phyloP scores from a whole-genome alignment of 371 early-diverging fungal genomes.

The Mucor sp. region DNA sequence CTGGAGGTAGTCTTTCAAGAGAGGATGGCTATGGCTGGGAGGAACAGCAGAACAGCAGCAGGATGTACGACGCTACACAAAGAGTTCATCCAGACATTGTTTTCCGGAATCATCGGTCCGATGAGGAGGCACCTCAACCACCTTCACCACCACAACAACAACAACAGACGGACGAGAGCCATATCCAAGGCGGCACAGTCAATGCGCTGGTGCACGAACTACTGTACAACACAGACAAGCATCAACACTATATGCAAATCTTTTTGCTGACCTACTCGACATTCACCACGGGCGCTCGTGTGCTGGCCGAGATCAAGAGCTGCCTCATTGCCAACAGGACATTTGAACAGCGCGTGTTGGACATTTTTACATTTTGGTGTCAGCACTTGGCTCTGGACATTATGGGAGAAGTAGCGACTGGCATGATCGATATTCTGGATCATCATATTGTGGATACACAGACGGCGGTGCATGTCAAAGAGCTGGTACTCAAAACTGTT shows the following conservation, averaged over 20 bases:
- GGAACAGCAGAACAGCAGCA: neutral
- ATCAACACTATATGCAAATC: constrained; percentile 30
- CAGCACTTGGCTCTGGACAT: constrained; percentile 31
- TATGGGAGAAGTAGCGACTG: constrained; percentile 47
- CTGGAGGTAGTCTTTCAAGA: constrained; percentile 5
- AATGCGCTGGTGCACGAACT: constrained; percentile 71
- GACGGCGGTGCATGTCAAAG: constrained; percentile 16
- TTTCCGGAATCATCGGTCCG: constrained; percentile 15
- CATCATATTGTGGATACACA: neutral
- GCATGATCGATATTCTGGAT: constrained; percentile 41
- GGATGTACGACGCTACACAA: constrained; percentile 34
- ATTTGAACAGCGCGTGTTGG: constrained; percentile 13
- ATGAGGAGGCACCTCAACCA: neutral
- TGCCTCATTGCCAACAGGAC: constrained; percentile 4
- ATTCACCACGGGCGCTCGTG: constrained; percentile 53
- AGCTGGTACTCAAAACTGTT: constrained; percentile 34
- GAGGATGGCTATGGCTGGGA: neutral
- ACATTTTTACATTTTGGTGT: constrained; percentile 36
- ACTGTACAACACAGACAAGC: constrained; percentile 32
- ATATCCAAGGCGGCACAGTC: constrained; percentile 59
- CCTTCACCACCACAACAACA: no score
- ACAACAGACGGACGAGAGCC: neutral
- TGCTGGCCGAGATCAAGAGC: constrained; percentile 58
- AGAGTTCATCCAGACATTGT: constrained; percentile 8
- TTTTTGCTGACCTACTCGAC: constrained; percentile 63